phyloP scores from a whole-genome alignment of 2,329 filamentous ascomycete genomes.

The Fusarium xylarioides region DNA sequence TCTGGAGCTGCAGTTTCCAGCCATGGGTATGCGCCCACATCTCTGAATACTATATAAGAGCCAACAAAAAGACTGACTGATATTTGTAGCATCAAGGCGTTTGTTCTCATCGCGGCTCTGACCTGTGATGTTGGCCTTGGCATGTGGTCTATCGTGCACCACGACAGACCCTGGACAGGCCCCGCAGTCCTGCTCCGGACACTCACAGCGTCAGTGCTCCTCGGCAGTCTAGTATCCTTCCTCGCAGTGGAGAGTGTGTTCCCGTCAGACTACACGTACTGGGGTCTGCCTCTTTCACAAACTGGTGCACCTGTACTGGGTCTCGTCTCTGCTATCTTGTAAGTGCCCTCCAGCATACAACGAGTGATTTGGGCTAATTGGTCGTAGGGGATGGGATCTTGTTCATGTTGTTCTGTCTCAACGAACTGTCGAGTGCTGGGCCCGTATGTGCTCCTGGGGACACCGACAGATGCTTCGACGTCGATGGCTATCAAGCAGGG shows the following conservation, averaged over 20 bases:
- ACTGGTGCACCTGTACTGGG: constrained; percentile 48
- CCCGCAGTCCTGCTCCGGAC: constrained; percentile 47
- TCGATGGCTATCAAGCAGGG: constrained; percentile 14
- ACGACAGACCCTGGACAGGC: constrained; percentile 44
- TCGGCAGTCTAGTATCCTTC: constrained; percentile 50
- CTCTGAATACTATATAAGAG: neutral
- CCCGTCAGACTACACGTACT: constrained; percentile 49
- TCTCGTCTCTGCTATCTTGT: constrained; percentile 50
- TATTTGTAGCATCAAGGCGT: constrained; percentile 35
- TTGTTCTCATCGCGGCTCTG: constrained; percentile 46
- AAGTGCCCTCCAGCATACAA: constrained; percentile 17
- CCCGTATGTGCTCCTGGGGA: constrained; percentile 33
- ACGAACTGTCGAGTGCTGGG: constrained; percentile 32
- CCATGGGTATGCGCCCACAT: constrained; percentile 31
- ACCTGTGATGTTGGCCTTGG: constrained; percentile 49
- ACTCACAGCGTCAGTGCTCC: constrained; percentile 45
- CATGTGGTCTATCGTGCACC: constrained; percentile 46
- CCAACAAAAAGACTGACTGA: neutral
- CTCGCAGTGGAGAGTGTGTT: constrained; percentile 50
- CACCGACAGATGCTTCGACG: constrained; percentile 30
- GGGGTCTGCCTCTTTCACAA: constrained; percentile 44
- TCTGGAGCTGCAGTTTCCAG: constrained; percentile 28
- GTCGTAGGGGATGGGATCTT: constrained; percentile 35
- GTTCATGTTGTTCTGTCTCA: constrained; percentile 37
- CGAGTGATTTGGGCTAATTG: constrained; percentile 7